These are phyloP conservation scores for Cyphellophora europaea DNA, from an alignment of 2,329 filamentous ascomycete genomes.

Conservation along the genomic window DNA sequence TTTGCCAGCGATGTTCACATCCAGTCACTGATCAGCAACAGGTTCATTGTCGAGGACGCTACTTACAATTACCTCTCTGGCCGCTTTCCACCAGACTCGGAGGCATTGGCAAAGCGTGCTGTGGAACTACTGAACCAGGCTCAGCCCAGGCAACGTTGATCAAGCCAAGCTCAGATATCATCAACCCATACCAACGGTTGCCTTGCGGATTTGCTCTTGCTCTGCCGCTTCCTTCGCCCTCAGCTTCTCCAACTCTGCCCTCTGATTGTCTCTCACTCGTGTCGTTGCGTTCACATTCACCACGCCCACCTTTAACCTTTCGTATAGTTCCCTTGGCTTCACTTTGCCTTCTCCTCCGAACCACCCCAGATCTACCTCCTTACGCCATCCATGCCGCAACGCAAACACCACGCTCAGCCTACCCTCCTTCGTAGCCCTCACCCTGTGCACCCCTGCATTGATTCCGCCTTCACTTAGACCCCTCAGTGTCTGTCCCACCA, in stretches of 20 bases:
- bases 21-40: conserved; percentile 20
- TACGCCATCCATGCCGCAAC: conserved; percentile 16
- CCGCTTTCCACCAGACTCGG: conserved; percentile 15
- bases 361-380: conserved; percentile 16
- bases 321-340: conserved; percentile 15
- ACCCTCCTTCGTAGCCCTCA: conserved; percentile 14
- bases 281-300: conserved; percentile 26
- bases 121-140: too few relatives aligned
- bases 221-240: too few relatives aligned
- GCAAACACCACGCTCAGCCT: conserved; percentile 21
- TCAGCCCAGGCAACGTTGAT: too few relatives aligned
- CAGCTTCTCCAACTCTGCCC: conserved; percentile 33
- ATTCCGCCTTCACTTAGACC: conserved; percentile 13
- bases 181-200: too few relatives aligned
- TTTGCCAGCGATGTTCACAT: conserved; percentile 15
- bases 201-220: too few relatives aligned
- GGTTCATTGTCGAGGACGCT: conserved; percentile 36
- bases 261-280: conserved; percentile 31
- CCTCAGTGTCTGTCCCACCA: conserved; percentile 19
- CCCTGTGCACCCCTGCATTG: conserved; percentile 19
- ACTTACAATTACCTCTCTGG: conserved; percentile 16
- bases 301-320: conserved; percentile 15
- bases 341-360: conserved; percentile 18
- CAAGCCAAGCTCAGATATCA: too few relatives aligned
- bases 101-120: conserved; percentile 7